These are phyloP conservation scores for Pestalotiopsis sp. DNA, from an alignment of 2,329 filamentous ascomycete genomes.

Conservation along the genomic window DNA sequence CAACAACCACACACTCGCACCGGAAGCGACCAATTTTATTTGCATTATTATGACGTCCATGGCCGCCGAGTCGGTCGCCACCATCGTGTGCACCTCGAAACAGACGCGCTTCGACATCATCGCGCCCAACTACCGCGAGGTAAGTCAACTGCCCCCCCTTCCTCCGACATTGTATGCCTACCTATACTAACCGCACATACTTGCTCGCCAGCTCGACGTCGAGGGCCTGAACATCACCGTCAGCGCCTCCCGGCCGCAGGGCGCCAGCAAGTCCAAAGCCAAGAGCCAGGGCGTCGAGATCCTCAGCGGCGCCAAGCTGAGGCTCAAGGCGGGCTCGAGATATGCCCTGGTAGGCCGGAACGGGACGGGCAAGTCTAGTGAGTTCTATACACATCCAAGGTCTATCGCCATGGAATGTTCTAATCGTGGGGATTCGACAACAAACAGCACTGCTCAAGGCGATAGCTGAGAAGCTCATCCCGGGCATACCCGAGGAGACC, in stretches of 20 bases:
- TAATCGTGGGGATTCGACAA: neutral
- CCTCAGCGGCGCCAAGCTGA: constrained; percentile 68
- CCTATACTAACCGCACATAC: neutral
- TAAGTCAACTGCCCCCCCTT: constrained; percentile 27
- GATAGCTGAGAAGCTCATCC: constrained; percentile 77
- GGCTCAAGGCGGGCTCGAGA: constrained; percentile 71
- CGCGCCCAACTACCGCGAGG: constrained; percentile 59
- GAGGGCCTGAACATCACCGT: constrained; percentile 75
- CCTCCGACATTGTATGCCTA: neutral
- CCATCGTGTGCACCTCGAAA: constrained; percentile 65
- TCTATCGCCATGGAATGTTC: neutral
- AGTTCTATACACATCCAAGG: constrained; percentile 25
- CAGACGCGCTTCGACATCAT: constrained; percentile 68
- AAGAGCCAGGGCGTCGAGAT: constrained; percentile 63
- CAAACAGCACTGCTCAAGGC: constrained; percentile 68
- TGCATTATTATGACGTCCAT: constrained; percentile 43
- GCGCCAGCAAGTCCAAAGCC: constrained; percentile 52
- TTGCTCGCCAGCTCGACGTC: constrained; percentile 62
- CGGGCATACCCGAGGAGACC: constrained; percentile 69
- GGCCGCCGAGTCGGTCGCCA: constrained; percentile 50
- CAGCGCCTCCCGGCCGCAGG: constrained; percentile 43
- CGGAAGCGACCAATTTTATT: neutral
- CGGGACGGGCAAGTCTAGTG: constrained; percentile 82
- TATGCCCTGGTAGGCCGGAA: constrained; percentile 83
- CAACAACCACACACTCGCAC: neutral